Percentiles rank a stretch among this genome's conserved stretches.
phyloP scores from a whole-genome alignment of 768 basidiomycete genomes.

The Trametes elegans region DNA sequence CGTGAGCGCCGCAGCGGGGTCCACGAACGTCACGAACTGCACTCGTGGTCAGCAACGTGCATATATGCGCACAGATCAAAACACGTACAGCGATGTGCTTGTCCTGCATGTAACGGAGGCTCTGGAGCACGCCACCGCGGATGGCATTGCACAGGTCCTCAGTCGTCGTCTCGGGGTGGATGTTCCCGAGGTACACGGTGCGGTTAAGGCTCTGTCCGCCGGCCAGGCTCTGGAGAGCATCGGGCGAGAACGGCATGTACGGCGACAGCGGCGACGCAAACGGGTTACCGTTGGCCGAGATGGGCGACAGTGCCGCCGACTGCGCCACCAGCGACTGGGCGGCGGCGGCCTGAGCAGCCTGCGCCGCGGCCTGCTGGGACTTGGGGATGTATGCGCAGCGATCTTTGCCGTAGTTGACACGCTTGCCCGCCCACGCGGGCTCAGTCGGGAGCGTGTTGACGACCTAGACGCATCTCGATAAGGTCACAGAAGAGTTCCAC shows the following conservation, averaged over 20 bases:
- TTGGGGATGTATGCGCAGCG: conserved; percentile 98
- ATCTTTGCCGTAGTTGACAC: conserved; percentile 98
- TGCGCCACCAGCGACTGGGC: conserved; percentile 67
- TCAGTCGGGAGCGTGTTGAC: conserved; percentile 91
- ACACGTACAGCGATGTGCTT: conserved; percentile 90
- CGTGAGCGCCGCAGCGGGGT: conserved; percentile 87
- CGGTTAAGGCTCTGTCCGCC: conserved; percentile 71
- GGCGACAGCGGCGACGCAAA: conserved; percentile 30
- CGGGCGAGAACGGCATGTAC: conserved; percentile 40
- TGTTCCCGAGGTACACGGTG: conserved; percentile 94
- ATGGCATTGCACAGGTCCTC: conserved; percentile 97
- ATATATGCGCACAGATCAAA: not conserved
- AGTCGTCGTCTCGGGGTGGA: conserved; percentile 91
- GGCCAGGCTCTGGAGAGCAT: conserved; percentile 50
- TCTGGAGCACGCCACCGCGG: conserved; percentile 94
- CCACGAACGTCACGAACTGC: conserved; percentile 95
- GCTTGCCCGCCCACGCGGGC: conserved; percentile 91
- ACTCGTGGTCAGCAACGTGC: not conserved
- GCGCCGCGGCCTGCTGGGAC: conserved; percentile 86
- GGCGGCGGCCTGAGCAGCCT: conserved; percentile 84
- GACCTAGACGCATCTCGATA: conserved; percentile 50
- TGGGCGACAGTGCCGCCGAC: conserved; percentile 39
- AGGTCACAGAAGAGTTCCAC: not conserved
- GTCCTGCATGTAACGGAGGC: conserved; percentile 92
- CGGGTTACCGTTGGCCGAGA: conserved; percentile 28